Conservation (phyloP, 345 rosid species). For the Salix suchowensis region DNA sequence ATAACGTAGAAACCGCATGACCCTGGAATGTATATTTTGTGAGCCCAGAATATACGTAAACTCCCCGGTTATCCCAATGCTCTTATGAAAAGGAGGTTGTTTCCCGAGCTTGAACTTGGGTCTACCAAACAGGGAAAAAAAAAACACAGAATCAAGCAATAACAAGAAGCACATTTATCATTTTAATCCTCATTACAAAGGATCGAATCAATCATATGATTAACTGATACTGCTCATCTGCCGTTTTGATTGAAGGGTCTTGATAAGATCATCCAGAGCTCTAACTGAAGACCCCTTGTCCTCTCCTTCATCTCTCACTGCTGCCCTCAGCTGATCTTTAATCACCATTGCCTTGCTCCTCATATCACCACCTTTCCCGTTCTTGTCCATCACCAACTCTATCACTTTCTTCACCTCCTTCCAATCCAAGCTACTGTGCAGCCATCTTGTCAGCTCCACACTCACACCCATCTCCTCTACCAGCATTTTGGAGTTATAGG, state of each 20-base stretch:
- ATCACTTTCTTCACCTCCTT: slow-evolving; percentile 32
- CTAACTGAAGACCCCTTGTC: slow-evolving; percentile 32
- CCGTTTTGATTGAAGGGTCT: neutral
- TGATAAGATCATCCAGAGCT: slow-evolving; percentile 33
- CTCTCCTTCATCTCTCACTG: slow-evolving; percentile 22
- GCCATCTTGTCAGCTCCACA: slow-evolving; percentile 42
- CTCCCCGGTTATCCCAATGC: too few relatives aligned
- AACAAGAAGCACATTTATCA: too few relatives aligned
- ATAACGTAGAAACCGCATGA: too few relatives aligned
- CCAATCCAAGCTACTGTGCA: slow-evolving; percentile 6
- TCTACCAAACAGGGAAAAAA: too few relatives aligned
- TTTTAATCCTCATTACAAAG: too few relatives aligned
- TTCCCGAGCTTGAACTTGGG: too few relatives aligned
- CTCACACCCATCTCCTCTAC: slow-evolving; percentile 50
- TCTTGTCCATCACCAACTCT: slow-evolving; percentile 30
- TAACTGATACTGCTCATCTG: neutral
- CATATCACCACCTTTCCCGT: slow-evolving; percentile 39
- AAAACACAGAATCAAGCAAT: too few relatives aligned
- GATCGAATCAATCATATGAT: neutral
- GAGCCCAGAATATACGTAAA: too few relatives aligned
- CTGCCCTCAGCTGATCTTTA: slow-evolving; percentile 18
- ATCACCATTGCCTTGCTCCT: slow-evolving; percentile 33
- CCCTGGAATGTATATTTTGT: too few relatives aligned
- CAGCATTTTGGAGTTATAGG: slow-evolving; percentile 44
- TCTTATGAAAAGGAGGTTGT: too few relatives aligned